Base-by-base conservation (phyloP, 1,139 yeast species). In the Scheffersomyces stambukii region DNA sequence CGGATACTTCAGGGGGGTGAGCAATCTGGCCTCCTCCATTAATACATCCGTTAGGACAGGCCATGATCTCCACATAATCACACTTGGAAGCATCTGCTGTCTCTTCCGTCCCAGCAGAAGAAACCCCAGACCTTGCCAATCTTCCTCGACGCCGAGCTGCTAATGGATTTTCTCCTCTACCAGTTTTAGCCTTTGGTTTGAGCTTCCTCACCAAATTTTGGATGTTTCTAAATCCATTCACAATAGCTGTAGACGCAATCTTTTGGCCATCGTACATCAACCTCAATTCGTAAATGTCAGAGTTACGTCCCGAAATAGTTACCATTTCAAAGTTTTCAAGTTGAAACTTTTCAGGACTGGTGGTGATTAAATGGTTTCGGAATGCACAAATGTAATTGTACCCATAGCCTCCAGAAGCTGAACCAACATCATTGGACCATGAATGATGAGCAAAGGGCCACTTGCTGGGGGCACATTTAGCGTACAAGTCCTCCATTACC, bases 21-120 rank as follows among this genome's bases (percentile, higher is more conserved):
- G 72, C 65, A 21, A 84, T 78, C 47, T 88, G 91, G 0, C 99
- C 99, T 11, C 98, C 97, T 6, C 99, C 99, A 48, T 91, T 91
- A 34, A 89, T 83, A 49, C 98, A 91, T 1, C 98, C 99, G 21
- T 85, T 86, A 3, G 98, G 98, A 53, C 98, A 91, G 1, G 98
- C 98, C 96, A 88, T 89, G 20, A 91, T 83, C 47, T 91, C 98
- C 4, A 91, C 86, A 46, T 83, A 85, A 41, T 86, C 94, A 45
- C 85, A 81, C 25, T 64, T 68, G 12, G 74, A 57, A 1, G 91
- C 81, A 40, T 83, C 91, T 0, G 78, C 77, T 1, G 38, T 27
- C 22, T 57, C 67, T 16, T 45, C 49, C 19, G 57, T 40, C 6
- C 53, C 52, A 16, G 45, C 47, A 29, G 62, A 54, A 24, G 62